Conservation (phyloP, 2,329 filamentous ascomycete genomes). For the Fusarium nurragi region DNA sequence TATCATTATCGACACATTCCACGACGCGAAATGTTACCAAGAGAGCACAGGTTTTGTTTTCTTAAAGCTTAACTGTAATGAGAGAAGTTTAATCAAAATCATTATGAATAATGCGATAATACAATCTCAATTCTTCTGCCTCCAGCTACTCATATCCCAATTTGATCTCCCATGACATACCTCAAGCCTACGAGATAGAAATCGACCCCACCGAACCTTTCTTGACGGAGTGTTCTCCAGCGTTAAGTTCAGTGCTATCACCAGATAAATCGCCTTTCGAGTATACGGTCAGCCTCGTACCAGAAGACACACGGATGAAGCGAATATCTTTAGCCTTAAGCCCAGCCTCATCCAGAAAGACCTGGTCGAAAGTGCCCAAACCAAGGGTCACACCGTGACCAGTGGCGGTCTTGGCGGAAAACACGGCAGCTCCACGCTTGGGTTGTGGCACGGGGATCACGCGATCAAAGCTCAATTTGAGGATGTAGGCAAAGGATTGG, state of each 20-base stretch:
- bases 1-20: no score
- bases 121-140: no score
- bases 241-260: neutral
- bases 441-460: constrained; percentile 5
- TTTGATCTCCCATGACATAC: accelerated
- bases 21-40: no score
- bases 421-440: neutral
- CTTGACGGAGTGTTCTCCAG: neutral
- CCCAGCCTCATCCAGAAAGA: constrained; percentile 9
- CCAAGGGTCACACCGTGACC: constrained; percentile 2
- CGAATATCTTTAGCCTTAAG: neutral
- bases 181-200: neutral
- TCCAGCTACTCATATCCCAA: no score
- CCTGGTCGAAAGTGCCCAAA: neutral
- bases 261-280: neutral
- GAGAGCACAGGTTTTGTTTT: no score
- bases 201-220: constrained; percentile 1
- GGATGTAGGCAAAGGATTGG: neutral
- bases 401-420: neutral
- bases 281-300: neutral
- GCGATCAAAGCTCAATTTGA: constrained; percentile 2
- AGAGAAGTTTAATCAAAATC: no score
- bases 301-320: neutral
- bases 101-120: no score
- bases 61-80: no score